Base-by-base conservation (phyloP, 345 rosid genomes). In the Populus deltoides region DNA sequence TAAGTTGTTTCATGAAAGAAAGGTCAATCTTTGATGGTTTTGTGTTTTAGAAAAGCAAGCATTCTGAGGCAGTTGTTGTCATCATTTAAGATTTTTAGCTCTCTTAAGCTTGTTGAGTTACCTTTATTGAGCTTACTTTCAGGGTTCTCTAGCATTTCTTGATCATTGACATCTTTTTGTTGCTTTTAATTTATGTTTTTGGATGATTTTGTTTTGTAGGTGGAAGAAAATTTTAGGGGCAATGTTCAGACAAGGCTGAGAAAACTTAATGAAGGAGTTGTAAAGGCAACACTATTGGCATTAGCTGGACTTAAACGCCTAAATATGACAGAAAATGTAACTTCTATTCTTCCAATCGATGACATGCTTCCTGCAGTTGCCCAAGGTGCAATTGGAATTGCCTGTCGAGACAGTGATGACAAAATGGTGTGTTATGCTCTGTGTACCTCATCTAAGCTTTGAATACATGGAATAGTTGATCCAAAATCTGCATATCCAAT, bases 331-430 rank as follows among this genome's bases (percentile, higher is more conserved):
- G 98, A 92, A 78, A 92, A 92, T 68, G 98, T 93, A 41, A 85
- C 97, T 63, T 85, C 92, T 41, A 78, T 89, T 74, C 92, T 96
- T 70, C 80, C 98, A 36, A 84, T 93, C 1, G 92, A 93, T 71
- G 97, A 93, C 74, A 96, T 96, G 98, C 98, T 96, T 78, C 99
- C 99, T 13, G 99, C 99, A 61, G 99, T 96, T 89, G 99, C 99
- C 75, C 99, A 96, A 83, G 99, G 99, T 33, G 99, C 99, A 11
- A 96, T 96, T 70, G 99, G 99, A 77, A 93, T 96, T 79, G 98
- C 99, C 41, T 93, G 99, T 82, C 87, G 97, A 83, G 90, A 77
- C 36, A 81, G 83, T 81, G 95, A 96, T 65, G 91, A 90, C 69
- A 96, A 87, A 90, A 96, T 93, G 97, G 99, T 96, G 78, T 45